phyloP scores from a whole-genome alignment of 2,329 filamentous ascomycete species.

The Hymenoscyphus occultus region DNA sequence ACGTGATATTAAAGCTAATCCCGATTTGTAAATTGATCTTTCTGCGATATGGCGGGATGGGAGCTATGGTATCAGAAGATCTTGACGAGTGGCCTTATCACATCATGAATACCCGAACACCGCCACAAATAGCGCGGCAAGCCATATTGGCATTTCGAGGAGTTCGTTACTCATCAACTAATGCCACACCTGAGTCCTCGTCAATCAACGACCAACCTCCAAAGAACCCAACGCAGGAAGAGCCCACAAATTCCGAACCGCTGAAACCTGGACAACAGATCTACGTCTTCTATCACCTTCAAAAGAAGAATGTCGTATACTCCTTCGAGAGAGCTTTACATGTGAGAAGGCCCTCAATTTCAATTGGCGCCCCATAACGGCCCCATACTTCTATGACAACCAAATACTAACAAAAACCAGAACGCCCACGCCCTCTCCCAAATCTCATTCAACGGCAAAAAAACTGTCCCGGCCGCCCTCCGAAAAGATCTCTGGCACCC shows the following conservation, averaged over 20 bases:
- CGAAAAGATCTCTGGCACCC: conserved; percentile 67
- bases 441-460: conserved; percentile 65
- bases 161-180: conserved; percentile 19
- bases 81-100: conserved; percentile 5
- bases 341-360: conserved; percentile 24
- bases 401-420: conserved; percentile 26
- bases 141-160: conserved; percentile 13
- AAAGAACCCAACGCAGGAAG: not conserved
- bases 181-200: not conserved
- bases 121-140: conserved; percentile 17
- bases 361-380: not conserved
- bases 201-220: not conserved
- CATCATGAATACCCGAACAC: conserved; percentile 24
- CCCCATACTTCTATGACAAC: not conserved
- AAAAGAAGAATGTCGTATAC: conserved; percentile 42
- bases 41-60: not conserved
- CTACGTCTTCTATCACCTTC: conserved; percentile 40
- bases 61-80: not conserved
- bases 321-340: conserved; percentile 38
- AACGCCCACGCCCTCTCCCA: conserved; percentile 51
- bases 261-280: conserved; percentile 35
- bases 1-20: not conserved
- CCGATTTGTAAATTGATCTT: not conserved
- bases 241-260: not conserved
- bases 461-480: conserved; percentile 59